Base-by-base conservation (phyloP, 371 early-diverging fungal genomes). In the Rhizopus arrhizus region DNA sequence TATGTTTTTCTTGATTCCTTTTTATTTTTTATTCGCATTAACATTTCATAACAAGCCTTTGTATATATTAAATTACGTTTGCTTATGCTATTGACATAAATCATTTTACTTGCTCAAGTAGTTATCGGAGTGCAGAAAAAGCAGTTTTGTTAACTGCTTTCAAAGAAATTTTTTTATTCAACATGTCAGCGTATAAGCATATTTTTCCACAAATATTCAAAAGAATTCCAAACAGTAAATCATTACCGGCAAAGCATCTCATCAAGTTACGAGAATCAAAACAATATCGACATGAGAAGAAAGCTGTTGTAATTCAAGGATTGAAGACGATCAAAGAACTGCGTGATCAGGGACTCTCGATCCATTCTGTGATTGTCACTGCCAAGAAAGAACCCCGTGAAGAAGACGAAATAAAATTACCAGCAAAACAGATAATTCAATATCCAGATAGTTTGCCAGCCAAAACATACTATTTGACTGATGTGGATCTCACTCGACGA, bases 401-500 rank as follows among this genome's bases (percentile, higher is more conserved):
- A 38, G 69, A 65, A 53, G 16, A 56, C 9, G 75, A 69, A 3
- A 69, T 75, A 41, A 66, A 77, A 28, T 59, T 56, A 16, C 79
- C 82, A 4, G 70, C 75, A 0, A 51, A 60, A 0, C 50, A 66
- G 38, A 64, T 74, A 9, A 13, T 80, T 1, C 7, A 68, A 7
- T 53, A 76, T 16, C 78, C 75, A 0, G 64, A 71, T 3, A 51
- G 53, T n/a, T 70, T 78, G 34, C 69, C 69, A 29, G 78, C 83
- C 2, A 36, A 73, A 32, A 12, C 59, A 0, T 75, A 78, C 53
- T 78, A 65, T 46, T 49, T 72, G 8, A 58, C 68, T 1, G 75
- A 75, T 58, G 72, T 82, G 7, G 69, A 82, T 57, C 43, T 80
- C 33, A 69, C 77, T n/a, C 66, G 78, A 28, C 67, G 76, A 4